These are phyloP conservation scores for Suillus tomentosus DNA, from an alignment of 768 basidiomycete species.

Conservation along the genomic window DNA sequence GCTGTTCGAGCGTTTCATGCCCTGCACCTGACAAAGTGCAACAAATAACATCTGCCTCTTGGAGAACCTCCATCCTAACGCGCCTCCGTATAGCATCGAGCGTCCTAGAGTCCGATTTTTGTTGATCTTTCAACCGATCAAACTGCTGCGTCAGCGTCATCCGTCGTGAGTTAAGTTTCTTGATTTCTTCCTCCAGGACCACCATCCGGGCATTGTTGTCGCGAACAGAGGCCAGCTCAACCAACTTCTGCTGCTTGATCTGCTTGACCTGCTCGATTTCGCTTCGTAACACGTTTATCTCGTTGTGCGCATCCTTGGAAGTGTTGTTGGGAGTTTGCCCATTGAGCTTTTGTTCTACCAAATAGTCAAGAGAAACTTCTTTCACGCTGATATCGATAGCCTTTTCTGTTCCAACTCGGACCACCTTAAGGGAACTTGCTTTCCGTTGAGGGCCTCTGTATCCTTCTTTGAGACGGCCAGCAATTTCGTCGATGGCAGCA, in stretches of 20 bases:
- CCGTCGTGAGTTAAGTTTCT: slow-evolving; percentile 62
- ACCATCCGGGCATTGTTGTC: slow-evolving; percentile 57
- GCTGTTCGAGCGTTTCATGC: slow-evolving; percentile 77
- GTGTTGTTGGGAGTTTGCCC: slow-evolving; percentile 38
- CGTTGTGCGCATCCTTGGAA: slow-evolving; percentile 54
- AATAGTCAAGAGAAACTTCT: slow-evolving; percentile 83
- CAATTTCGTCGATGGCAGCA: slow-evolving; percentile 97
- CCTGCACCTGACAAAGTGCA: slow-evolving; percentile 92
- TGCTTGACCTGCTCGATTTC: slow-evolving; percentile 73
- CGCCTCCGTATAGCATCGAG: slow-evolving; percentile 79
- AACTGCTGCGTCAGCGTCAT: slow-evolving; percentile 66
- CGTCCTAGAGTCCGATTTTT: slow-evolving; percentile 78
- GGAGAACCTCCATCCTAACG: slow-evolving; percentile 72
- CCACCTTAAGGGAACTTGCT: slow-evolving; percentile 69
- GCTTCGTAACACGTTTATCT: slow-evolving; percentile 58
- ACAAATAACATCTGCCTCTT: slow-evolving; percentile 92
- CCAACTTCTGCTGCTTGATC: slow-evolving; percentile 56
- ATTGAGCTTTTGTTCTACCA: slow-evolving; percentile 78
- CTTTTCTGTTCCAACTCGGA: slow-evolving; percentile 83
- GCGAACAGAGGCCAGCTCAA: slow-evolving; percentile 56
- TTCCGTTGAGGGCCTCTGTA: slow-evolving; percentile 57
- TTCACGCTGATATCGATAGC: slow-evolving; percentile 77
- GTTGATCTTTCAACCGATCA: slow-evolving; percentile 79
- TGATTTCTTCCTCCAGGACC: slow-evolving; percentile 72
- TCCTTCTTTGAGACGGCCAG: slow-evolving; percentile 82